Base-by-base conservation (phyloP, 768 basidiomycete genomes). In the Hysterangium stoloniferum region DNA sequence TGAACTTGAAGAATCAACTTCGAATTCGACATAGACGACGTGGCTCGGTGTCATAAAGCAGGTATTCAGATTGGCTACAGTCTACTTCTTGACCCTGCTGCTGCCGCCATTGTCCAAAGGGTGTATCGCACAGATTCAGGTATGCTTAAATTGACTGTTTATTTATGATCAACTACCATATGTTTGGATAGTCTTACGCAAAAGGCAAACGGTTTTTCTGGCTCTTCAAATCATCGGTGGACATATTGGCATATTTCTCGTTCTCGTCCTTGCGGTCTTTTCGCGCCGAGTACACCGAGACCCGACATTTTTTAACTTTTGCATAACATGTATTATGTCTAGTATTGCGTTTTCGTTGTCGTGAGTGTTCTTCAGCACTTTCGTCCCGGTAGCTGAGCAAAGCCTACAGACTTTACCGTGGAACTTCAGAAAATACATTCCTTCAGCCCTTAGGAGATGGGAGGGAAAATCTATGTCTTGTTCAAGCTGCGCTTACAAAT, bases 291-390 rank as follows among this genome's bases (percentile, higher is more conserved):
- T 71, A 22, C 61, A 64, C 33, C 72, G 75, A 48, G 76, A 74
- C 46, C 74, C 77, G 1, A 72, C 73, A 1, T 67, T 80, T 56
- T 61, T 80, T 53, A 81, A 82, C 54, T 74, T 80, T 53, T 80
- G 77, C 51, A 46, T 74, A n/a, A 68, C 73, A 38, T 77, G 77
- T 76, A 69, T 75, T 8, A 55, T 80, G 33, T 79, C 73, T 57
- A 80, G 79, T 5, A 58, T 80, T 51, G 64, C 69, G 28, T 76
- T 72, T 57, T 73, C 68, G 57, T 53, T 82, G 17, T 58, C 71
- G 80, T 80, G 54, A 64, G 80, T 64, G 13, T n/a, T n/a, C n/a
- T n/a, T n/a, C n/a, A n/a, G n/a, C n/a, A n/a, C n/a, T n/a, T n/a
- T n/a, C n/a, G n/a, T n/a, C n/a, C n/a, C n/a, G n/a, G n/a, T n/a